Evolutionary conservation across 805 yeast genomes (phyloP).

Genomic region (Cyberlindnera japonica): DNA sequence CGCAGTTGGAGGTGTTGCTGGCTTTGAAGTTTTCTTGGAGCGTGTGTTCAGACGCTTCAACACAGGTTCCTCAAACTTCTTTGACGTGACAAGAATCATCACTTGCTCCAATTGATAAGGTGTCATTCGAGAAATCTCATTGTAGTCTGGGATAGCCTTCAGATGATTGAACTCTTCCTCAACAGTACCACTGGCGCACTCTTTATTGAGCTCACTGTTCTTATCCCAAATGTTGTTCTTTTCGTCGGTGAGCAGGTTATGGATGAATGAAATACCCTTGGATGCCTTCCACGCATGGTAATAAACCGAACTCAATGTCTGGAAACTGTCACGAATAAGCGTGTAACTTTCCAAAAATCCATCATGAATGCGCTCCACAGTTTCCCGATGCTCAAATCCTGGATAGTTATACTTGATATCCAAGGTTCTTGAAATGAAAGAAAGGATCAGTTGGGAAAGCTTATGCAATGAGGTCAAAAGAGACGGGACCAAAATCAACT

Average conservation of each 20-base stretch:
- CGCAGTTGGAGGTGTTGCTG: background rate
- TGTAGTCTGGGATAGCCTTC: slow-evolving; percentile 24
- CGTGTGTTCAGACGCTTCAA: slow-evolving; percentile 13
- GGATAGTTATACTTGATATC: slow-evolving; percentile 27
- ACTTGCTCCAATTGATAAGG: slow-evolving; percentile 24
- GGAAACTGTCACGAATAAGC: slow-evolving; percentile 32
- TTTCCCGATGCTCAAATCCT: slow-evolving; percentile 2
- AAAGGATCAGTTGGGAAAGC: slow-evolving; percentile 16
- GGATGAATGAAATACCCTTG: slow-evolving; percentile 44
- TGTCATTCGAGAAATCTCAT: slow-evolving; percentile 22
- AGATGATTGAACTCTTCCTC: slow-evolving; percentile 19
- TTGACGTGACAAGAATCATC: slow-evolving; percentile 11
- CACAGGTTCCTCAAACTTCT: slow-evolving; percentile 18
- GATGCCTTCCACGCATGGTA: slow-evolving; percentile 64
- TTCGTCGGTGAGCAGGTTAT: slow-evolving; percentile 33
- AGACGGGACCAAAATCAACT: slow-evolving; percentile 22
- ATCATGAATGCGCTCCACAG: slow-evolving; percentile 20
- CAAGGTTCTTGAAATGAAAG: slow-evolving; percentile 27
- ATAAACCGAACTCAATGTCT: slow-evolving; percentile 47
- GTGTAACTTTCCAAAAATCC: slow-evolving; percentile 29
- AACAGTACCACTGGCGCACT: slow-evolving; percentile 13
- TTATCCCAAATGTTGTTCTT: slow-evolving; percentile 29
- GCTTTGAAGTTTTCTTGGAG: slow-evolving; percentile 7
- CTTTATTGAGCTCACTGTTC: slow-evolving; percentile 20
- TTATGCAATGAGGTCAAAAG: slow-evolving; percentile 22